phyloP scores from a whole-genome alignment of 371 early-diverging fungal species.

The Mortierella sp. region DNA sequence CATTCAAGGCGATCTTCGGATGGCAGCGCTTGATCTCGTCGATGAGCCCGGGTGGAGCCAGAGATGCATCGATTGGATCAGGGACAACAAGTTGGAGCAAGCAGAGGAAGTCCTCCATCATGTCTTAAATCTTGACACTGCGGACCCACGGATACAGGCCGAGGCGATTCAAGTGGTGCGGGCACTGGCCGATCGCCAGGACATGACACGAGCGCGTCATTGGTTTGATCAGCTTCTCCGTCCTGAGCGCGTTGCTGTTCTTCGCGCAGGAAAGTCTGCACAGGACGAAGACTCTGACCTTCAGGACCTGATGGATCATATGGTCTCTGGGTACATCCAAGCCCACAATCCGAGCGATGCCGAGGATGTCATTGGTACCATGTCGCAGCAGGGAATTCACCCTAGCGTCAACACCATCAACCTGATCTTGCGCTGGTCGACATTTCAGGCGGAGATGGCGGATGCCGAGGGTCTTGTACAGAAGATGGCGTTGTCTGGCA shows the following conservation, averaged over 20 bases:
- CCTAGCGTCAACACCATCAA: slow-evolving; percentile 41
- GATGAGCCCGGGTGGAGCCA: slow-evolving; percentile 35
- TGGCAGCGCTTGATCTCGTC: slow-evolving; percentile 16
- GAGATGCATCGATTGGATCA: slow-evolving; percentile 30
- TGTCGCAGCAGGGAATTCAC: slow-evolving; percentile 25
- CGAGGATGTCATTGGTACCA: slow-evolving; percentile 26
- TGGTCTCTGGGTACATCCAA: slow-evolving; percentile 39
- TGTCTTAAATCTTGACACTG: neutral
- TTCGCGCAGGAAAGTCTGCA: neutral
- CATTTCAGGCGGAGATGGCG: slow-evolving; percentile 20
- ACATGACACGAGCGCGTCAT: slow-evolving; percentile 37
- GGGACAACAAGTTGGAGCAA: slow-evolving; percentile 17
- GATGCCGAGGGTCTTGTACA: slow-evolving; percentile 30
- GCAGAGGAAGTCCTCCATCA: slow-evolving; percentile 39
- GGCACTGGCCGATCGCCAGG: slow-evolving; percentile 27
- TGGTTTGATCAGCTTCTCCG: slow-evolving; percentile 33
- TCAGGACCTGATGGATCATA: slow-evolving; percentile 16
- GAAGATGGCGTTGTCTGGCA: slow-evolving; percentile 28
- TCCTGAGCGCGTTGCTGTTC: neutral
- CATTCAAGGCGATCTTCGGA: neutral
- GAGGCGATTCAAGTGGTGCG: slow-evolving; percentile 27
- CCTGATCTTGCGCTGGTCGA: slow-evolving; percentile 41
- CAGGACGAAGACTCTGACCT: neutral
- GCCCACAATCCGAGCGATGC: slow-evolving; percentile 22
- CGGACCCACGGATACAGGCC: neutral